Percentiles rank a stretch among this genome's conserved stretches.
Evolutionary conservation across 139 green algal species (phyloP).

Genomic region (Zygnema cylindricum): DNA sequence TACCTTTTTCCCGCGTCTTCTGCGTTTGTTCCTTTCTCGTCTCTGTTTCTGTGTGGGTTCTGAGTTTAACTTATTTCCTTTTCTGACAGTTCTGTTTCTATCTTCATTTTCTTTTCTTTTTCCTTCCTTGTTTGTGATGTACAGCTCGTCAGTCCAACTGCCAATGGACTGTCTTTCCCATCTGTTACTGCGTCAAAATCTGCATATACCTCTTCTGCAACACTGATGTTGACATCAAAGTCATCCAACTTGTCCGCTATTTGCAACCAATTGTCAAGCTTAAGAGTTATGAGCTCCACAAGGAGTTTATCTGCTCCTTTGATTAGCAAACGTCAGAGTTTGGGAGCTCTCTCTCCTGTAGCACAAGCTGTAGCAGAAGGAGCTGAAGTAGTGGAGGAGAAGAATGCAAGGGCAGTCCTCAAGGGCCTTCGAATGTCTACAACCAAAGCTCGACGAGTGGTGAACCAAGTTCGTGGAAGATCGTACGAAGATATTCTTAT

Average conservation of each 20-base stretch:
- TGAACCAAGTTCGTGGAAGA: constrained; percentile 88
- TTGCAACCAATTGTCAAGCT: neutral
- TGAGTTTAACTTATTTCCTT: no score
- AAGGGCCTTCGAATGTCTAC: constrained; percentile 29
- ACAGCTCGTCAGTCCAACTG: no score
- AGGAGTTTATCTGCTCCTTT: neutral
- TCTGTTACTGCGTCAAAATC: no score
- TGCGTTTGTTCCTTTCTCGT: no score
- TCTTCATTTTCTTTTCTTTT: no score
- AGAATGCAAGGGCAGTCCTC: neutral
- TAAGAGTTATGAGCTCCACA: neutral
- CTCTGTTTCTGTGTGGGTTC: no score
- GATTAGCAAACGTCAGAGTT: neutral
- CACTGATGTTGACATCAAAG: no score
- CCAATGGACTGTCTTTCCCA: no score
- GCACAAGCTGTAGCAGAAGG: neutral
- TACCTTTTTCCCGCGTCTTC: no score
- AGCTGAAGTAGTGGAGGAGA: neutral
- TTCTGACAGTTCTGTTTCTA: no score
- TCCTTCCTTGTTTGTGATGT: no score
- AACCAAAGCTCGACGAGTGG: constrained; percentile 83
- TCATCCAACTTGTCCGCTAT: neutral
- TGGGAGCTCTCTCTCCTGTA: neutral
- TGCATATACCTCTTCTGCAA: no score
- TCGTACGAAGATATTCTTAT: constrained; percentile 93